Base-by-base conservation (phyloP, 192 early-diverging fungal species). In the Backusella parvicylindrica region DNA sequence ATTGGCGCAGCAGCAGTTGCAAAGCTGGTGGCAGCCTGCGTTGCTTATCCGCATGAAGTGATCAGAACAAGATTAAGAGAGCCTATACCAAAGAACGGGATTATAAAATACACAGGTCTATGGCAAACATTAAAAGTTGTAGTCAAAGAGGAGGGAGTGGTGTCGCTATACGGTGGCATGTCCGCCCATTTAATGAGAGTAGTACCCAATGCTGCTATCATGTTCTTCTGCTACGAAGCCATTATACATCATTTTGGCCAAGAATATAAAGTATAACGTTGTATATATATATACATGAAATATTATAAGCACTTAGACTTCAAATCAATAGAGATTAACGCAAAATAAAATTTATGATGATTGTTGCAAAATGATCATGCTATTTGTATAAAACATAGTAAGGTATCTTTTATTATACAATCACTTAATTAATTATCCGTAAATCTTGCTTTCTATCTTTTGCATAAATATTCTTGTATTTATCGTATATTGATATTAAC, bases 1-100 rank as follows among this genome's bases (percentile, higher is more conserved):
- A 87, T 97, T 76, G 88, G 88, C 6, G 89, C 93, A 4, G 96
- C 97, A 6, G 95, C 92, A 9, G 43, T 84, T 26, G 92, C 97
- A 38, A 99, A 99, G 70, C 85, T 98, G 35, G 74, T 94, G 38
- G 96, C 97, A 0, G 93, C 96, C 13, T 84, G 93, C 23, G 77
- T 93, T 30, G 94, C 97, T 1, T 99, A 99, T 77, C 97, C 97
- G 35, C 97, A 99, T 74, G 97, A 99, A 82, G 97, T 97, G 0
- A 79, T 97, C 60, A 84, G 95, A n/a, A 99, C 97, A 15, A 86
- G 97, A 31, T 53, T 97, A 74, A 85, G 97, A 68, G 93, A 99
- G 77, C 95, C 96, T 0, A 56, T 56, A 56, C 83, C 85, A 3
- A 89, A 86, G 37, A 80, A 87, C 68, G 93, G 91, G 35, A 71